A percentile compares a stretch with the other conserved stretches of the same genome.
Evolutionary conservation across 1,284 basidiomycete genomes (phyloP).

Genomic region (Cutaneotrichosporon curvatum): DNA sequence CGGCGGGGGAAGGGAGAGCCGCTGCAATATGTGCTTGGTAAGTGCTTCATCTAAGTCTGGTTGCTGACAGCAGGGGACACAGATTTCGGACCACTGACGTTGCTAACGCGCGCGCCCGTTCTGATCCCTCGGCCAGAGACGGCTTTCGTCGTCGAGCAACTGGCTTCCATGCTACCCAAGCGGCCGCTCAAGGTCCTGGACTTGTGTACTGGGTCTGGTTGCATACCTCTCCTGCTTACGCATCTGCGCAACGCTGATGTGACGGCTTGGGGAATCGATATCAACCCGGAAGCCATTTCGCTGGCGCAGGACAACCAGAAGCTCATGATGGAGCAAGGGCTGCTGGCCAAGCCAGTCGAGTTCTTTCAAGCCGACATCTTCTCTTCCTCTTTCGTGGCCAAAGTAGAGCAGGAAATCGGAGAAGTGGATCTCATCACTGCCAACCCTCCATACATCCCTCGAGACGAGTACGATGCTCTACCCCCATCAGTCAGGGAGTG

Average conservation of each 20-base stretch:
- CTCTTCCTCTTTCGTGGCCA: conserved; percentile 28
- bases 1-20: conserved; percentile 61
- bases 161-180: conserved; percentile 18
- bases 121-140: conserved; percentile 91
- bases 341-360: conserved; percentile 1
- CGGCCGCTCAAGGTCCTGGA: conserved; percentile 55
- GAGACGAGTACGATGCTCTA: conserved; percentile 57
- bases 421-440: conserved; percentile 67
- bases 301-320: conserved; percentile 65
- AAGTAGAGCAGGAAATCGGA: conserved; percentile 29
- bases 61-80: conserved; percentile 61
- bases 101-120: conserved; percentile 64
- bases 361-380: conserved; percentile 50
- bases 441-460: conserved; percentile 89
- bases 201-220: conserved; percentile 82
- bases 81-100: conserved; percentile 74
- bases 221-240: conserved; percentile 74
- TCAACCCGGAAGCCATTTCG: conserved; percentile 59
- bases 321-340: neutral
- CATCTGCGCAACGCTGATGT: conserved; percentile 56
- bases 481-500: conserved; percentile 62
- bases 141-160: conserved; percentile 58
- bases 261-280: conserved; percentile 62
- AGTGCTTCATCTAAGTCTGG: neutral
- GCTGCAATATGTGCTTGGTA: conserved; percentile 84